Evolutionary conservation across 768 basidiomycete species (phyloP).

Genomic region (Psilocybe subaeruginosa): DNA sequence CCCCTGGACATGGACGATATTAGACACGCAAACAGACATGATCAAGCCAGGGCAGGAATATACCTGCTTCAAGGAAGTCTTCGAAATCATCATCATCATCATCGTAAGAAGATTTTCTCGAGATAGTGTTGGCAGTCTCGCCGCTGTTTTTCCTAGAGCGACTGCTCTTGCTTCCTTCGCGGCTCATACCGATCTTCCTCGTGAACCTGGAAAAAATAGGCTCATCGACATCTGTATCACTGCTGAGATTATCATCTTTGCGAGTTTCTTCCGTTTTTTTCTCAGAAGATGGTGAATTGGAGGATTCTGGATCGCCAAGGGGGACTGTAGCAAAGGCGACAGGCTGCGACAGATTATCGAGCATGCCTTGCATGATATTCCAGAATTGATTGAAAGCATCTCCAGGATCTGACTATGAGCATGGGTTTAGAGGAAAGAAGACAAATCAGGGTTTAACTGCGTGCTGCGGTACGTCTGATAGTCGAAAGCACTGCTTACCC

Average conservation of each 20-base stretch:
- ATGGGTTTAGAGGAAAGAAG: background rate
- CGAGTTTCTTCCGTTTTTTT: conserved; percentile 30
- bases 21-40: conserved; percentile 3
- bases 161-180: conserved; percentile 28
- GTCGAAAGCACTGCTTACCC: conserved; percentile 44
- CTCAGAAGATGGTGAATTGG: conserved; percentile 25
- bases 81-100: conserved; percentile 60
- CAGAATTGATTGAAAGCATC: conserved; percentile 91
- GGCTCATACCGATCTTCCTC: conserved; percentile 47
- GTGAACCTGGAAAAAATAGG: conserved; percentile 61
- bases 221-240: conserved; percentile 73
- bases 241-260: conserved; percentile 58
- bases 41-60: conserved; percentile 4
- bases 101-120: conserved; percentile 19
- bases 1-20: conserved; percentile 36
- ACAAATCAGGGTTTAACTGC: conserved; percentile 1
- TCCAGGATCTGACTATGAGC: conserved; percentile 69
- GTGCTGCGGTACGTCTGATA: conserved; percentile 6
- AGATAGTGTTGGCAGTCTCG: conserved; percentile 10
- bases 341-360: conserved; percentile 85
- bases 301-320: conserved; percentile 48
- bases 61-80: conserved; percentile 65
- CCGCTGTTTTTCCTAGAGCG: conserved; percentile 13
- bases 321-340: conserved; percentile 86
- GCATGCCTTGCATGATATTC: conserved; percentile 85